Conservation (phyloP, 805 yeast species). For the Sugiyamaella floridensis region DNA sequence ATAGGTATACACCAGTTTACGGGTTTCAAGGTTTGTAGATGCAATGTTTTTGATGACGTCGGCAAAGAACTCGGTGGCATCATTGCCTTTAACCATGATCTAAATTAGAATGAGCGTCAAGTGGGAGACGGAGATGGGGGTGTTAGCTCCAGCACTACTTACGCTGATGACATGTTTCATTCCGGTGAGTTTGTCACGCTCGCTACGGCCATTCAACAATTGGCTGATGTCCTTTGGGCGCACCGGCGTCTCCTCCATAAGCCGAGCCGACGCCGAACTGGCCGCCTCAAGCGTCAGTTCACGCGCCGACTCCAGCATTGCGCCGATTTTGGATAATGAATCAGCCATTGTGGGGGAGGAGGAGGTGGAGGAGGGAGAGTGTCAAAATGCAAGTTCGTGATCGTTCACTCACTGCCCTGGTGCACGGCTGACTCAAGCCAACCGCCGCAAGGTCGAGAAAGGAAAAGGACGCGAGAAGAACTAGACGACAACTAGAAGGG, state of each 20-base stretch:
- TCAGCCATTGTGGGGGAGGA: conserved; percentile 38
- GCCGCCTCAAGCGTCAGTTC: conserved; percentile 80
- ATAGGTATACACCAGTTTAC: conserved; percentile 71
- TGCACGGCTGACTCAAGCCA: not conserved
- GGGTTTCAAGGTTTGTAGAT: conserved; percentile 54
- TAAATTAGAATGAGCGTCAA: not conserved
- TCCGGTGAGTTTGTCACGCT: conserved; percentile 56
- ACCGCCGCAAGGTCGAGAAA: not conserved
- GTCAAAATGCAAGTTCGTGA: not conserved
- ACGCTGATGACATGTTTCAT: conserved; percentile 44
- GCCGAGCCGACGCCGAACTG: conserved; percentile 61
- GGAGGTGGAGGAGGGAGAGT: not conserved
- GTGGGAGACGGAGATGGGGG: not conserved
- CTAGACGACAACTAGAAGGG: conserved; percentile 58
- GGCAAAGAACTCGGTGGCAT: conserved; percentile 54
- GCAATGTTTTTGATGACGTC: conserved; percentile 85
- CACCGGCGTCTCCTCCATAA: conserved; percentile 53
- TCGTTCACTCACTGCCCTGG: not conserved
- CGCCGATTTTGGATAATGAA: conserved; percentile 54
- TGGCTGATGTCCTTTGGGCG: conserved; percentile 61
- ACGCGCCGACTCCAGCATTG: conserved; percentile 72
- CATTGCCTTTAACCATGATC: conserved; percentile 32
- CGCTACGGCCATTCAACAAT: conserved; percentile 60
- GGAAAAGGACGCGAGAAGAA: not conserved
- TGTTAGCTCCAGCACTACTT: not conserved